Base-by-base conservation (phyloP, 805 yeast species). In the Dipodascopsis uninucleata region DNA sequence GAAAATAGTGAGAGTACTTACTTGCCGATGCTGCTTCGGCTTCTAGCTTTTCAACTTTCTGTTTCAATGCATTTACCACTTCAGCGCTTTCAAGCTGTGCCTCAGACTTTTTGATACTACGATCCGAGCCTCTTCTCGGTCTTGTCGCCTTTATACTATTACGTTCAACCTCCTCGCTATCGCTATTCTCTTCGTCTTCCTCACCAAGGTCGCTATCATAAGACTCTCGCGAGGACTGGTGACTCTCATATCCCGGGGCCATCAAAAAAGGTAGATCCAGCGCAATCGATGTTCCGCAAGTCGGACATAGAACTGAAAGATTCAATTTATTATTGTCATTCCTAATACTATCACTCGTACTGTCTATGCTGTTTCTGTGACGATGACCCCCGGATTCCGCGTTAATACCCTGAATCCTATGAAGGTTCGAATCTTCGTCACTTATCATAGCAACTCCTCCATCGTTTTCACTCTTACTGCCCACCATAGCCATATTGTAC, bases 231-330 rank as follows among this genome's bases (percentile, higher is more conserved):
- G 29, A n/a, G 12, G 10, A 10, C 29, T 26, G 29, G n/a, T 10
- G 9, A 21, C 35, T 28, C 8, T 16, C 41, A 21, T 28, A 35
- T 6, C 32, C 25, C 39, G 44, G 31, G 17, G 40, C 23, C 43
- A 39, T 29, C 36, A 46, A 28, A 35, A 47, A 47, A n/a, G 49
- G 53, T 20, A 45, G 31, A 23, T 48, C 51, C 31, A 48, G 38
- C 12, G 47, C 43, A 22, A 48, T 40, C 4, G 47, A 28, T n/a
- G 53, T 41, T 14, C 52, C 40, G 23, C 53, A 48, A 1, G 43
- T 9, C 16, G 53, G 53, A 31, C 53, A 48, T 7, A 41, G 32
- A 5, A 48, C 47, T 25, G 53, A 45, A 28, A 48, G 21, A 45
- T 43, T 45, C 26, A 41, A 9, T n/a, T n/a, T n/a, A n/a, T n/a